These are phyloP conservation scores for Mucor plumbeus DNA, from an alignment of 371 early-diverging fungal genomes.

Conservation along the genomic window DNA sequence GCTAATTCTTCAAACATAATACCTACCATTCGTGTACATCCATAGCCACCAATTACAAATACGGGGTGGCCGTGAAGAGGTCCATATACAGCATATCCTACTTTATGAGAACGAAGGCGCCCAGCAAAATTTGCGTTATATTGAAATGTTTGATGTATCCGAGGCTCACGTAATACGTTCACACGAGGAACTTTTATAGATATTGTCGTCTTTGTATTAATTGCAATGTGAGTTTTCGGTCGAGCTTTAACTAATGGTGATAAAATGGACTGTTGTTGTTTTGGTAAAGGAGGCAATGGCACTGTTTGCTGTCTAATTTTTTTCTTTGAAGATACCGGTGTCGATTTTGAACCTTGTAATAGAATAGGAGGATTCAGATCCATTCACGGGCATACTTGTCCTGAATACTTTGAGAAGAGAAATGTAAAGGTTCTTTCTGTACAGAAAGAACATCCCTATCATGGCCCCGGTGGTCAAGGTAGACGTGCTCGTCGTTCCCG, in stretches of 20 bases:
- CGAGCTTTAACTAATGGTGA: constrained; percentile 6
- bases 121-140: constrained; percentile 27
- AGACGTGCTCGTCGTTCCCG: too few relatives aligned
- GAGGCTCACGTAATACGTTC: constrained; percentile 41
- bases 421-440: too few relatives aligned
- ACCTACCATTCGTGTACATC: constrained; percentile 53
- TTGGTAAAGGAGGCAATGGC: constrained; percentile 3
- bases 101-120: constrained; percentile 35
- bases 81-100: constrained; percentile 58
- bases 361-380: not conserved
- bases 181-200: constrained; percentile 23
- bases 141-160: constrained; percentile 50
- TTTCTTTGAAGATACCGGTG: constrained; percentile 15
- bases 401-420: too few relatives aligned
- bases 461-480: too few relatives aligned
- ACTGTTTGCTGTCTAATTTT: not conserved
- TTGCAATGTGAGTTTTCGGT: constrained; percentile 1
- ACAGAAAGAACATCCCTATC: too few relatives aligned
- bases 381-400: too few relatives aligned
- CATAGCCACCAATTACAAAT: constrained; percentile 56
- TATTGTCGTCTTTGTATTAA: not conserved
- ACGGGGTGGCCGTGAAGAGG: constrained; percentile 40
- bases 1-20: constrained; percentile 59
- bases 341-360: constrained; percentile 17
- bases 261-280: constrained; percentile 8